These are phyloP conservation scores for Musa schizocarpa DNA, from an alignment of 176 grass and related monocot species.

Conservation along the genomic window DNA sequence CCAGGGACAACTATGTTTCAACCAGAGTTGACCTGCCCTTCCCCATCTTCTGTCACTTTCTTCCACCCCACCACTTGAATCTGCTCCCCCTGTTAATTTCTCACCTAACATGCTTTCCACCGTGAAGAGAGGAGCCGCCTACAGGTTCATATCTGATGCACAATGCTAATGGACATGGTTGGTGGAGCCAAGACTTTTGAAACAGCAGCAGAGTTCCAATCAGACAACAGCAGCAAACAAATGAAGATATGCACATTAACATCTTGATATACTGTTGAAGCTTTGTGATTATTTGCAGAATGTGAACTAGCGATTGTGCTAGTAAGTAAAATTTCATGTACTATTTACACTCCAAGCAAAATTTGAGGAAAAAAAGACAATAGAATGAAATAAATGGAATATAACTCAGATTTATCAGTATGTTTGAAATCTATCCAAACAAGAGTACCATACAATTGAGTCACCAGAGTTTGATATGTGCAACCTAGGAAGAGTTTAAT, in stretches of 20 bases:
- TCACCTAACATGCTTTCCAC: conserved; percentile 2
- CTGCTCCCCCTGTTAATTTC: background rate
- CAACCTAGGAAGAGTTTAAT: background rate
- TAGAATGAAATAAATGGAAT: too few relatives aligned
- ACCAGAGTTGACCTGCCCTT: background rate
- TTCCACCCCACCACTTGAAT: conserved; percentile 7
- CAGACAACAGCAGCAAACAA: background rate
- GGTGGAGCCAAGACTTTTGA: background rate
- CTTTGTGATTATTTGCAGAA: background rate
- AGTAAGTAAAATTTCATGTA: background rate
- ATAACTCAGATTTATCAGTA: too few relatives aligned
- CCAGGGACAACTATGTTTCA: background rate
- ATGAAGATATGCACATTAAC: background rate
- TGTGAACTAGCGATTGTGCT: background rate
- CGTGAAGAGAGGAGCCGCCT: background rate
- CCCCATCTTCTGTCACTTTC: background rate
- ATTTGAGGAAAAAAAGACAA: too few relatives aligned
- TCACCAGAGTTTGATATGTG: too few relatives aligned
- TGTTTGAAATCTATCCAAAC: too few relatives aligned
- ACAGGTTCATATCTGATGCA: too few relatives aligned
- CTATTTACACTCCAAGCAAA: too few relatives aligned
- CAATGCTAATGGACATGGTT: background rate
- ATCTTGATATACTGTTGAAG: background rate
- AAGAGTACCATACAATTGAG: too few relatives aligned
- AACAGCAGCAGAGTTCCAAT: too few relatives aligned